These are phyloP conservation scores for Lentinula guzmanii DNA, from an alignment of 768 basidiomycete genomes.

Conservation along the genomic window DNA sequence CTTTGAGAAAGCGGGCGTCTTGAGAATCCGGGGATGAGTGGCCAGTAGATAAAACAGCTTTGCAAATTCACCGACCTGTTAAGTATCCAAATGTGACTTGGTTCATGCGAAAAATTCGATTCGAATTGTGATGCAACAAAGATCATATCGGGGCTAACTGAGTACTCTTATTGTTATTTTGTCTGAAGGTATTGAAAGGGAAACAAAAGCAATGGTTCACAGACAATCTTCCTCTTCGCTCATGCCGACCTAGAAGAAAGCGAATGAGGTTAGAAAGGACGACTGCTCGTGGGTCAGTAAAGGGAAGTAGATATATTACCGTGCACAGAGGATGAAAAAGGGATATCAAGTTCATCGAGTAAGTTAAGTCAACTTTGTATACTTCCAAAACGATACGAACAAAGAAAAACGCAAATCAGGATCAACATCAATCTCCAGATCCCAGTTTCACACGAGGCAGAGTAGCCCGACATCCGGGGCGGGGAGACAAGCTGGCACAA, in stretches of 20 bases:
- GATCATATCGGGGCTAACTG: conserved; percentile 1
- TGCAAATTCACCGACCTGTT: not conserved
- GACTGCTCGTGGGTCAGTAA: not conserved
- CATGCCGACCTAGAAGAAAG: not conserved
- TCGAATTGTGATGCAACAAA: not conserved
- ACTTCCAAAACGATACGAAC: conserved; percentile 4
- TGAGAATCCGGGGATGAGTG: not conserved
- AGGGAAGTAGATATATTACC: not conserved
- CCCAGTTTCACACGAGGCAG: not conserved
- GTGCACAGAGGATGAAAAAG: no score
- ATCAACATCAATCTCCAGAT: conserved; percentile 3
- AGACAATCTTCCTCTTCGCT: not conserved
- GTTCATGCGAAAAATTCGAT: conserved; percentile 3
- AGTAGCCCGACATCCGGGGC: not conserved
- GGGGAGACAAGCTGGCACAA: not conserved
- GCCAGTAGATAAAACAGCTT: not conserved
- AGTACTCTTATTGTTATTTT: not conserved
- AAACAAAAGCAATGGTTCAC: not conserved
- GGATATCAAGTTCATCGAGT: not conserved
- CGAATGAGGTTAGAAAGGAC: not conserved
- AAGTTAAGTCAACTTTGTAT: not conserved
- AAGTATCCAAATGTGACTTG: not conserved
- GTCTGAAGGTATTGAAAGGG: not conserved
- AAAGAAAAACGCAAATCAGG: conserved; percentile 7
- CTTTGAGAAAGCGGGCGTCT: not conserved